Base-by-base conservation (phyloP, 192 early-diverging fungal genomes). In the Coemansia guatemalensis region DNA sequence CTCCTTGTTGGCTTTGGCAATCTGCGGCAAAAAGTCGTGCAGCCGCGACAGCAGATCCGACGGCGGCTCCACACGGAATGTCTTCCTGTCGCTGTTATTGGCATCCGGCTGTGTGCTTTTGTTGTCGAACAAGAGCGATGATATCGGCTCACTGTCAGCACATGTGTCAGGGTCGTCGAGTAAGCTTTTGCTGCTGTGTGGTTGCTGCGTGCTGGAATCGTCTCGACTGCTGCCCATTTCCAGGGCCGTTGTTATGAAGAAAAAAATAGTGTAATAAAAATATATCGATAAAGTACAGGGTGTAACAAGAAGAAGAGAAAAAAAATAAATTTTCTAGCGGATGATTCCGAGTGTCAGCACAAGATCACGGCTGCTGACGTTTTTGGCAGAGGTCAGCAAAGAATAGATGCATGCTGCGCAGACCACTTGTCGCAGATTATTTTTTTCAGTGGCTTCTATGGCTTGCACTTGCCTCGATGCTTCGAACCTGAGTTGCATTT, bases 1-100 rank as follows among this genome's bases (percentile, higher is more conserved):
- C 44, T 74, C 62, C 21, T 64, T 59, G 59, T 81, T 81, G 8
- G 78, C 78, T 27, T 69, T 64, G 26, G 78, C 78, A 9, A 81
- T 81, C 61, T 81, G 78, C 0, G 74, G 78, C 50, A 81, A 53
- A 35, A 81, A 75, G 24, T 65, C 61, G 22, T 75, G 62, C 1
- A 81, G 64, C 47, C 74, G 73, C 41, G 73, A 72, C 11, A 81
- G 52, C 17, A 81, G 68, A 26, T 64, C 71, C 5, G 68, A 67
- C 8, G 77, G 77, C 39, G 77, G 68, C 18, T 74, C 71, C 27
- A 80, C 39, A 21, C 72, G 77, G 27, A 68, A 80, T 51, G 77
- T 80, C 50, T 65, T 80, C 50, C 64, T 41, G 14, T 52, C 29
- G 17, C 33, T n/a, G 51, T 7, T 39, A 6, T 14, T 22, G 12